A percentile compares a stretch with the other conserved stretches of the same genome.
phyloP scores from a whole-genome alignment of 2,329 filamentous ascomycete genomes.

The Clonostachys rosea region DNA sequence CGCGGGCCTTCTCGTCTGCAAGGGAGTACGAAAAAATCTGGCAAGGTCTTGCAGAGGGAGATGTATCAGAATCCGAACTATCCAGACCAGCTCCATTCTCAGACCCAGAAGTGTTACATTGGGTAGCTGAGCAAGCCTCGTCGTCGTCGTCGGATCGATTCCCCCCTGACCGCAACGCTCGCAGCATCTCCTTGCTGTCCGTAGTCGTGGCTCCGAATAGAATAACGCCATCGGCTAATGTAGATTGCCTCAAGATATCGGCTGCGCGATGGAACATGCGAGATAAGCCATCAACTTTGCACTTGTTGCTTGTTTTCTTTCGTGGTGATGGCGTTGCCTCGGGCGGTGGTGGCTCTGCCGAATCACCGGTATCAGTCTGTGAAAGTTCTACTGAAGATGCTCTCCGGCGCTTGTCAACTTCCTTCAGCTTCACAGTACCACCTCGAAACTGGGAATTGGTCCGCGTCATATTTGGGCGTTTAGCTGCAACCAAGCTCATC shows the following conservation, averaged over 20 bases:
- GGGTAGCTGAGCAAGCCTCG: neutral
- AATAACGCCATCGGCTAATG: conserved; percentile 21
- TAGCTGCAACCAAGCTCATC: neutral
- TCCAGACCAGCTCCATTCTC: conserved; percentile 11
- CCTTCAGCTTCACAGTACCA: too few relatives aligned
- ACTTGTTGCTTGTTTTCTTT: too few relatives aligned
- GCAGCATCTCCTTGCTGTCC: conserved; percentile 5
- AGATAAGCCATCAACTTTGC: conserved; percentile 11
- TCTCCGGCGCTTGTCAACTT: neutral
- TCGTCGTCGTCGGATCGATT: conserved; percentile 8
- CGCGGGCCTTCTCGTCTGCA: conserved; percentile 12
- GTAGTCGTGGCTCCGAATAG: conserved; percentile 19
- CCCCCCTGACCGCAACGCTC: conserved; percentile 1
- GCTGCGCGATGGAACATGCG: conserved; percentile 18
- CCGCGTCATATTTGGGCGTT: neutral
- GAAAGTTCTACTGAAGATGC: neutral
- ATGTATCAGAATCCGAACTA: conserved; percentile 19
- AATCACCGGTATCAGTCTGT: neutral
- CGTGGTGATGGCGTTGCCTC: conserved; percentile 1
- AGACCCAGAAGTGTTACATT: conserved; percentile 7
- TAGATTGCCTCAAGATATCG: conserved; percentile 18
- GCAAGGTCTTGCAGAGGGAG: conserved; percentile 15
- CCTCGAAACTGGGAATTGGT: neutral
- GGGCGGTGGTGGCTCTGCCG: neutral
- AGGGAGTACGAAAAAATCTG: conserved; percentile 18